These are phyloP conservation scores for Pyrus hybrid DNA, from an alignment of 331 rosid species.

Conservation along the genomic window DNA sequence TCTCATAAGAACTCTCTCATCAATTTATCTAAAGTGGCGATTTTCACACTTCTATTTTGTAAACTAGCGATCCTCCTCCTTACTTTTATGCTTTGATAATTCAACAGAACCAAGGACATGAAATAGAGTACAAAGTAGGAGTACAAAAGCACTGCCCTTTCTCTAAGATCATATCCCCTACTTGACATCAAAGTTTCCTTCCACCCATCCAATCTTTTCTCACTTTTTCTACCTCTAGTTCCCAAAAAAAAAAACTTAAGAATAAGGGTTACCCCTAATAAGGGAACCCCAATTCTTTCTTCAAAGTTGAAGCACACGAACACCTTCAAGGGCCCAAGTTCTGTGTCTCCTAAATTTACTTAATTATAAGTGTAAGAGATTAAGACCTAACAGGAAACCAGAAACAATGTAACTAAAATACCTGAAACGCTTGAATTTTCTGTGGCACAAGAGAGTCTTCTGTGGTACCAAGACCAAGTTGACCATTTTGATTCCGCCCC, in stretches of 20 bases:
- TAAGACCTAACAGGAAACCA: not conserved
- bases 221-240: not conserved
- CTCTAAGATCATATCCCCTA: not conserved
- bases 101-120: no score
- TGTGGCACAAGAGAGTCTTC: conserved; percentile 86
- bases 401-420: conserved; percentile 9
- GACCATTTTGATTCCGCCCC: conserved; percentile 96
- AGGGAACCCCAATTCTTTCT: not conserved
- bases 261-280: not conserved
- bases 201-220: not conserved
- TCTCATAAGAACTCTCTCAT: no score
- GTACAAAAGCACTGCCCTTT: no score
- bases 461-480: conserved; percentile 84
- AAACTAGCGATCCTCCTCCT: no score
- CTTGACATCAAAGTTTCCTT: not conserved
- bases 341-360: not conserved
- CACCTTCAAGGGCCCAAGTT: not conserved
- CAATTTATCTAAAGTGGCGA: no score
- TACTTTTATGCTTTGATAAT: no score
- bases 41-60: no score
- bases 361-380: not conserved
- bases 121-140: no score
- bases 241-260: not conserved
- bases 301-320: not conserved
- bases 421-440: conserved; percentile 72